Conservation (phyloP, 192 early-diverging fungal genomes). For the Dimargaris verticillata region DNA sequence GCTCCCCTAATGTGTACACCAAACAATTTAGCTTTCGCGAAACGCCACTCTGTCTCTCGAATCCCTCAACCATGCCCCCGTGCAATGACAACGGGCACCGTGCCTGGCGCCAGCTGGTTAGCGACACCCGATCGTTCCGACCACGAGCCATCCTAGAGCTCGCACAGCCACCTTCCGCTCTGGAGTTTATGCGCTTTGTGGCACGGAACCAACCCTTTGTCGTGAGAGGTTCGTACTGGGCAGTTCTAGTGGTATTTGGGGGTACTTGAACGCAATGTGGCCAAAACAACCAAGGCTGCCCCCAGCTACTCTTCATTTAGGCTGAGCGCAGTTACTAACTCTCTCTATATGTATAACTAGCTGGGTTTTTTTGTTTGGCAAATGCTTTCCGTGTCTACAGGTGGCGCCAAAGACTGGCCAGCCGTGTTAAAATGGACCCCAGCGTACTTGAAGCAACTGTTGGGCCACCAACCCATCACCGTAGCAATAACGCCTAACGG, state of each 20-base stretch:
- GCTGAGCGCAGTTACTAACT: too few species aligned
- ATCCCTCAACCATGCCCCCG: neutral
- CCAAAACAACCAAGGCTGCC: too few species aligned
- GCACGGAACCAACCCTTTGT: constrained; percentile 16
- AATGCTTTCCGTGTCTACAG: too few species aligned
- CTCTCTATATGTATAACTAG: too few species aligned
- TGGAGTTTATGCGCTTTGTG: constrained; percentile 21
- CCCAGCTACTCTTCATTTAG: too few species aligned
- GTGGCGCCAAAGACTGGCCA: constrained; percentile 19
- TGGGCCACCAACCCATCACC: constrained; percentile 16
- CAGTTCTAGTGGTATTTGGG: too few species aligned
- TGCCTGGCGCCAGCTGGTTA: neutral
- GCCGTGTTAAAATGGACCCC: constrained; percentile 22
- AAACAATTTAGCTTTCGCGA: neutral
- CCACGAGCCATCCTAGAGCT: constrained; percentile 1
- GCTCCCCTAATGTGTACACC: neutral
- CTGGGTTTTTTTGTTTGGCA: too few species aligned
- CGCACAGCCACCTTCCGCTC: constrained; percentile 16
- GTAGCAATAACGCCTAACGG: constrained; percentile 33
- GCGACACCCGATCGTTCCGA: neutral
- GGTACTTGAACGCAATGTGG: too few species aligned
- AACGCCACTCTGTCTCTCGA: neutral
- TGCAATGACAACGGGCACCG: neutral
- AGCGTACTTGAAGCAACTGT: constrained; percentile 16
- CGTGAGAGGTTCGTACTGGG: constrained; percentile 2